Evolutionary conservation across 345 rosid species (phyloP).

Genomic region (Acer negundo): DNA sequence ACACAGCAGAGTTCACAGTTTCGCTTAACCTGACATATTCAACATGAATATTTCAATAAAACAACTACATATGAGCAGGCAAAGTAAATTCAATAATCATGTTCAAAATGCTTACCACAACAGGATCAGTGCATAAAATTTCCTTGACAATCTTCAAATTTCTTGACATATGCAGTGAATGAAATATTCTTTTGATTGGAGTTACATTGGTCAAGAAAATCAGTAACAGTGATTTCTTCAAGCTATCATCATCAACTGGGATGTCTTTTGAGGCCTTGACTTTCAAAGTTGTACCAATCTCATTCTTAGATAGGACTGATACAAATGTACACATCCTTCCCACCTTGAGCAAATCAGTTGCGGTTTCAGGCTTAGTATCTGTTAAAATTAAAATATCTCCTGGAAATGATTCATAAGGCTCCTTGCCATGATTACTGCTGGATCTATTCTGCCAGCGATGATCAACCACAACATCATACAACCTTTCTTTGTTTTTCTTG

Average conservation of each 20-base stretch:
- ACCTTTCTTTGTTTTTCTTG: background rate
- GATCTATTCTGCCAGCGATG: conserved; percentile 35
- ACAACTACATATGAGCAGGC: background rate
- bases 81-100: background rate
- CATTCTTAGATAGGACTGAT: conserved; percentile 3
- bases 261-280: conserved; percentile 19
- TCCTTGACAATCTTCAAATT: conserved; percentile 31
- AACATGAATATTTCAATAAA: background rate
- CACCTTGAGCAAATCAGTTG: conserved; percentile 31
- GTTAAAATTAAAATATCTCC: conserved; percentile 44
- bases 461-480: conserved; percentile 29
- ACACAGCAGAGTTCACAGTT: conserved; percentile 19
- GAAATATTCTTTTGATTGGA: conserved; percentile 42
- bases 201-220: conserved; percentile 34
- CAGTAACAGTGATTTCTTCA: conserved; percentile 26
- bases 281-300: conserved; percentile 22
- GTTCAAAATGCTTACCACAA: conserved; percentile 27
- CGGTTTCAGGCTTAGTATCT: conserved; percentile 34
- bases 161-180: conserved; percentile 27
- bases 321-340: conserved; percentile 38
- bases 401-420: conserved; percentile 37
- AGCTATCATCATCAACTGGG: background rate
- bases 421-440: conserved; percentile 17
- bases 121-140: conserved; percentile 22
- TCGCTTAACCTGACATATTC: conserved; percentile 31